phyloP scores from a whole-genome alignment of 139 green algal species.

The Zygnema cylindricum region DNA sequence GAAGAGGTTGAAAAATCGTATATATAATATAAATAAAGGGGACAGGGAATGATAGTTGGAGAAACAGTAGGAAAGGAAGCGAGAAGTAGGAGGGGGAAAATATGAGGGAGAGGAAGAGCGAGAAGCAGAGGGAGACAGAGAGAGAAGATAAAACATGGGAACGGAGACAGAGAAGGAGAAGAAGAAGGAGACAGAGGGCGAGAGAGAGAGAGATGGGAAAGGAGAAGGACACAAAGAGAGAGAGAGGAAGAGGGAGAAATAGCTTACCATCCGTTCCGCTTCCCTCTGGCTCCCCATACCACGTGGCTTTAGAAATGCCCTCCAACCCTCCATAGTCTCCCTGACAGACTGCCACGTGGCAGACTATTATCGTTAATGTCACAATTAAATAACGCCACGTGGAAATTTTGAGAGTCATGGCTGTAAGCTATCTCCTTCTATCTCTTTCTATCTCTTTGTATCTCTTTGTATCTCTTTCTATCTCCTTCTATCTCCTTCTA shows the following conservation, averaged over 20 bases:
- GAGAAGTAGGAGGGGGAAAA: not conserved
- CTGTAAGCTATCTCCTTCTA: not conserved
- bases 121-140: not conserved
- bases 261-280: not conserved
- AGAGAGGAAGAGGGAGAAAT: not conserved
- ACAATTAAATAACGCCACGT: not conserved
- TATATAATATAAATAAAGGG: not conserved
- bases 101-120: not conserved
- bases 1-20: not conserved
- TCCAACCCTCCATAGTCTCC: not conserved
- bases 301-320: not conserved
- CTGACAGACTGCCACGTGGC: not conserved
- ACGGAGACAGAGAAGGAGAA: not conserved
- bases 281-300: not conserved
- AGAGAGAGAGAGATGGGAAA: not conserved
- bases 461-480: not conserved
- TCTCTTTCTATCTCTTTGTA: not conserved
- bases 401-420: not conserved
- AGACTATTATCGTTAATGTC: not conserved
- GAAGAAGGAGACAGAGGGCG: too few relatives aligned
- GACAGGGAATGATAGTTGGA: not conserved
- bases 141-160: not conserved
- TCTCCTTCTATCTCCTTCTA: not conserved
- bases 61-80: not conserved
- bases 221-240: not conserved